phyloP scores from a whole-genome alignment of 2,329 filamentous ascomycete genomes.

The Pseudocercospora fuligena region DNA sequence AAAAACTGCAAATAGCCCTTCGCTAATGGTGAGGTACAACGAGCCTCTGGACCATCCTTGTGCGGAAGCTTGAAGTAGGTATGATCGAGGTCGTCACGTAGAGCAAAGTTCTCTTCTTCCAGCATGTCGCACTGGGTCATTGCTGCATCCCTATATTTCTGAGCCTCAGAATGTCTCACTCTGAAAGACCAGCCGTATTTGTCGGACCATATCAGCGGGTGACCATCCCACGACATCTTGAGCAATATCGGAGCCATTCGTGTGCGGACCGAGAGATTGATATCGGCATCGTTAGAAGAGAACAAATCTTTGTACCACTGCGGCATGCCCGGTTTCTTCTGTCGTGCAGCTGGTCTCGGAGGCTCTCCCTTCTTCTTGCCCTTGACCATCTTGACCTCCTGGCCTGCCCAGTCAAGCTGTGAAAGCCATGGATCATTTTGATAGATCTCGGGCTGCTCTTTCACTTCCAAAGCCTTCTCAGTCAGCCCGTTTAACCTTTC shows the following conservation, averaged over 20 bases:
- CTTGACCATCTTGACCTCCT: slow-evolving; percentile 89
- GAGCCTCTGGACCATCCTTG: slow-evolving; percentile 85
- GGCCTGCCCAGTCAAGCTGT: slow-evolving; percentile 94
- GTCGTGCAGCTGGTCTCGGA: slow-evolving; percentile 74
- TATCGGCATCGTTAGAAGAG: slow-evolving; percentile 66
- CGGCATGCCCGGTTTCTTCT: slow-evolving; percentile 94
- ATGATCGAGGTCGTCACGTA: slow-evolving; percentile 69
- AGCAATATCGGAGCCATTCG: slow-evolving; percentile 85
- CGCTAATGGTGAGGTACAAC: slow-evolving; percentile 85
- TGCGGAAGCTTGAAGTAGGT: slow-evolving; percentile 93
- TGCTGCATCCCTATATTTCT: slow-evolving; percentile 71
- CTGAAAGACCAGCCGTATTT: slow-evolving; percentile 91
- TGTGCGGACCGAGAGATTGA: slow-evolving; percentile 82
- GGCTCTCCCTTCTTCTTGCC: slow-evolving; percentile 85
- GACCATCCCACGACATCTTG: slow-evolving; percentile 83
- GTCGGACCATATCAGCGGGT: slow-evolving; percentile 92
- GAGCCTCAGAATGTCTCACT: slow-evolving; percentile 66
- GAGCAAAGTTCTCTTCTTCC: slow-evolving; percentile 69
- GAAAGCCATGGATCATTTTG: slow-evolving; percentile 84
- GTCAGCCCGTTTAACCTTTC: slow-evolving; percentile 74
- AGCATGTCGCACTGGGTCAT: slow-evolving; percentile 76
- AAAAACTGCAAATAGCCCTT: slow-evolving; percentile 92
- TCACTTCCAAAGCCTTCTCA: slow-evolving; percentile 76
- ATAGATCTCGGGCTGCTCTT: slow-evolving; percentile 71
- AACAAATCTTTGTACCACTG: slow-evolving; percentile 96